Evolutionary conservation across 2,329 filamentous ascomycete genomes (phyloP).

Genomic region (Neofusicoccum kwambonambiense): DNA sequence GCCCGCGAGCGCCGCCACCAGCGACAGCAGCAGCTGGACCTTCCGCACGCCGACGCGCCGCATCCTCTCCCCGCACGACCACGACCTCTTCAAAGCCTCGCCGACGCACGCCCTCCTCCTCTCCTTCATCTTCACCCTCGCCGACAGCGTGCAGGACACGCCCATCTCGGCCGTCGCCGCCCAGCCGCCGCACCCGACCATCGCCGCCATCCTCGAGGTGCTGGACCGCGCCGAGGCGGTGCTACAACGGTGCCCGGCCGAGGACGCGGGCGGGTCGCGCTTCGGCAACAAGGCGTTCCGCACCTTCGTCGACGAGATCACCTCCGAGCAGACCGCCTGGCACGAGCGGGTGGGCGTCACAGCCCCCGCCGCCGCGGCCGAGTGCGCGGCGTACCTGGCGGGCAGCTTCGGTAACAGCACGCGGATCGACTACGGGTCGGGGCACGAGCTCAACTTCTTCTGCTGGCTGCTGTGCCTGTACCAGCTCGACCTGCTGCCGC

Average conservation of each 20-base stretch:
- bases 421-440: slow-evolving; percentile 94
- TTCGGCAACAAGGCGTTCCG: slow-evolving; percentile 95
- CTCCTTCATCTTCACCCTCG: slow-evolving; percentile 82
- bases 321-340: slow-evolving; percentile 54
- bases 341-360: slow-evolving; percentile 60
- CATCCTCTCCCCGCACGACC: slow-evolving; percentile 79
- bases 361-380: slow-evolving; percentile 57
- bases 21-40: slow-evolving; percentile 38
- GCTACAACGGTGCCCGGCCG: slow-evolving; percentile 68
- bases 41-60: slow-evolving; percentile 71
- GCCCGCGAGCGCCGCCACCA: slow-evolving; percentile 51
- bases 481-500: slow-evolving; percentile 66
- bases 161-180: slow-evolving; percentile 60
- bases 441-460: slow-evolving; percentile 95
- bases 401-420: slow-evolving; percentile 83
- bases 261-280: slow-evolving; percentile 80
- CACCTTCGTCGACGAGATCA: slow-evolving; percentile 69
- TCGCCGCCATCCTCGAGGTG: slow-evolving; percentile 66
- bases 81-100: slow-evolving; percentile 76
- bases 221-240: slow-evolving; percentile 67
- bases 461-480: slow-evolving; percentile 96
- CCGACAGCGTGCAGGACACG: slow-evolving; percentile 73
- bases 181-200: slow-evolving; percentile 46
- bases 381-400: slow-evolving; percentile 76
- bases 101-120: slow-evolving; percentile 72